Evolutionary conservation across 2,329 filamentous ascomycete species (phyloP).

Genomic region (Metarhizium guizhouense): DNA sequence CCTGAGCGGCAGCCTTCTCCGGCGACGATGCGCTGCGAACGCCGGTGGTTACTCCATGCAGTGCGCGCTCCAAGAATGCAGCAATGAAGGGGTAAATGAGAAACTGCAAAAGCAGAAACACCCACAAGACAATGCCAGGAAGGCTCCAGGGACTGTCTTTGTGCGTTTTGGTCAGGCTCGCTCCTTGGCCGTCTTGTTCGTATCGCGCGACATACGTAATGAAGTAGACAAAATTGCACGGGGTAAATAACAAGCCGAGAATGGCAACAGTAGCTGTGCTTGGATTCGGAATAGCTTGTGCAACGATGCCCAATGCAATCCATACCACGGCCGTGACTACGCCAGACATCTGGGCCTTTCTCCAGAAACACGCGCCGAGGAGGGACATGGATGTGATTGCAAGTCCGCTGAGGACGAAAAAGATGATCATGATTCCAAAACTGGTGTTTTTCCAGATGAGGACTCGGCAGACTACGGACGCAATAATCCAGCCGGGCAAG

Average conservation of each 20-base stretch:
- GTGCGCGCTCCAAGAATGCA: slow-evolving; percentile 56
- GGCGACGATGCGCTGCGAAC: slow-evolving; percentile 12
- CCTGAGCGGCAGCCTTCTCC: slow-evolving; percentile 56
- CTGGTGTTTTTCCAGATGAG: slow-evolving; percentile 36
- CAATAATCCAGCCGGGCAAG: slow-evolving; percentile 25
- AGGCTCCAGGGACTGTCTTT: slow-evolving; percentile 59
- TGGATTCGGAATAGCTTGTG: slow-evolving; percentile 61
- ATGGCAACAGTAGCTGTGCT: slow-evolving; percentile 56
- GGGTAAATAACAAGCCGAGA: slow-evolving; percentile 70
- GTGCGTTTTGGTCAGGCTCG: slow-evolving; percentile 53
- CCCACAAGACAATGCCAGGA: slow-evolving; percentile 63
- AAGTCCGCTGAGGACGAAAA: slow-evolving; percentile 64
- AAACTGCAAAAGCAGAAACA: slow-evolving; percentile 66
- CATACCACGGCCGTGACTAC: slow-evolving; percentile 63
- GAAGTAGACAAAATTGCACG: slow-evolving; percentile 83
- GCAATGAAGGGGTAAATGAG: slow-evolving; percentile 60
- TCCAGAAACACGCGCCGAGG: slow-evolving; percentile 69
- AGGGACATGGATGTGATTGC: slow-evolving; percentile 68
- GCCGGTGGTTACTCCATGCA: slow-evolving; percentile 42
- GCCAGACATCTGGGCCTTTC: slow-evolving; percentile 71
- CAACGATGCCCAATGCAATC: slow-evolving; percentile 68
- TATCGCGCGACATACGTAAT: slow-evolving; percentile 67
- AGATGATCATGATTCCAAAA: slow-evolving; percentile 54
- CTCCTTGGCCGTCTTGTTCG: slow-evolving; percentile 53
- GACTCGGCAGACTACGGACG: slow-evolving; percentile 28